Evolutionary conservation across 2,329 filamentous ascomycete species (phyloP), one percentile per base, ranked within the genome.

Genomic region (Ophiostoma sp.): DNA sequence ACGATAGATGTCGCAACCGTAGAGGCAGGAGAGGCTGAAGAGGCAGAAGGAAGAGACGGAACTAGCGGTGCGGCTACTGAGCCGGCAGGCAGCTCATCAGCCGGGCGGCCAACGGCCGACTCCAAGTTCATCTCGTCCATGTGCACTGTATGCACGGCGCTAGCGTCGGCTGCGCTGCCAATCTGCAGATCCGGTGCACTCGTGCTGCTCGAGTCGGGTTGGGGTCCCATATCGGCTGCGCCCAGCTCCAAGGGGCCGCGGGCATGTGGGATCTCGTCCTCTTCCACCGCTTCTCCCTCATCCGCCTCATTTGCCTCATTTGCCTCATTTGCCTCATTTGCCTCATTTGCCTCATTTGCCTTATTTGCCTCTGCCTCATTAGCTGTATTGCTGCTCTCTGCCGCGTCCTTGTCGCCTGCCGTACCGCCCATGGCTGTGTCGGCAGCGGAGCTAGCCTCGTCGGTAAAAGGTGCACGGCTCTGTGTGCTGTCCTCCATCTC

Each of bases 201-300:
- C 18, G 79, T 75, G 69, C 77, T 76, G 66, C 75, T 78, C 41
- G 77, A 75, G 16, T 76, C 79, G 66, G 72, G 79, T 77, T 91
- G 93, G 9, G 91, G 88, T 0, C 95, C 95, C 72, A 92, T 90
- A 76, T 99, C 95, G 73, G 91, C 88, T 69, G 93, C 87, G 4
- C 93, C 94, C 66, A 98, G 90, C 73, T 92, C 84, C 42, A 92
- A 87, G 0, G 95, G 95, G 0, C 94, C 94, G 55, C 92, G 85
- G 0, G 91, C 92, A 77, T 96, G 92, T 5, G 93, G 91, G 66
- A 87, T 83, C 69, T 91, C 89, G 7, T 85, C 83, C 6, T 49
- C 47, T 49, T 14, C 47, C n/a, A 64, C 74, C 52, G 72, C 71
- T 27, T 60, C 63, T 7, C n/a, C 47, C 5, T 47, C 42, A 42